These are phyloP conservation scores for Eucalyptus lansdowneana DNA, from an alignment of 345 rosid species.

Conservation along the genomic window DNA sequence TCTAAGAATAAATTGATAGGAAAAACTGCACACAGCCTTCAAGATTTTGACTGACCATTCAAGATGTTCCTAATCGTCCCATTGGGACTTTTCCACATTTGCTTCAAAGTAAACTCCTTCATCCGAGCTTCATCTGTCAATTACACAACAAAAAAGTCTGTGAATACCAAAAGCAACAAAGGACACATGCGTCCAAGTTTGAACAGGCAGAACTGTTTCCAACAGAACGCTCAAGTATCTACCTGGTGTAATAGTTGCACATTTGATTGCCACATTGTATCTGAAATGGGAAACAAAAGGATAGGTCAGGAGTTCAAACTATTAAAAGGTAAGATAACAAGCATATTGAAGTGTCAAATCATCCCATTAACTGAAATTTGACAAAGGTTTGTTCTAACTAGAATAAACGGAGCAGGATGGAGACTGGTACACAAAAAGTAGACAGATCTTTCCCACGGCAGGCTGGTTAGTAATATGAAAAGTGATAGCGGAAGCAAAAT, in stretches of 20 bases:
- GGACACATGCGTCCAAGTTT: not conserved
- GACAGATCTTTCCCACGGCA: not conserved
- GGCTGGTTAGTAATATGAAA: not conserved
- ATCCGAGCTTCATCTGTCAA: slow-evolving; percentile 84
- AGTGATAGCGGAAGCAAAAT: not conserved
- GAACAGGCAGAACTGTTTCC: not conserved
- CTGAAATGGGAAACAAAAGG: slow-evolving; percentile 12
- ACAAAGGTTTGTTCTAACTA: not conserved
- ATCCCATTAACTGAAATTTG: not conserved
- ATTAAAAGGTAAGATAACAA: not conserved
- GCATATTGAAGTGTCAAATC: not conserved
- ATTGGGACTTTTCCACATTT: slow-evolving; percentile 98
- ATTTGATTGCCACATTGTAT: slow-evolving; percentile 96
- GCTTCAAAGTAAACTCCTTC: slow-evolving; percentile 75
- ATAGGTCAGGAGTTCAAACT: not conserved
- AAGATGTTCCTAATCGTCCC: slow-evolving; percentile 94
- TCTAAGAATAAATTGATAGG: not conserved
- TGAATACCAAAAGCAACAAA: not conserved
- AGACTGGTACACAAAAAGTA: not conserved
- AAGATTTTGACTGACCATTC: slow-evolving; percentile 44
- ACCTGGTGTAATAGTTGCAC: slow-evolving; percentile 99
- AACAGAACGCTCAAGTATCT: not conserved
- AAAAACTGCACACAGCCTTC: not conserved
- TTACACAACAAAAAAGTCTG: not conserved
- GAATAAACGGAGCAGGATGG: not conserved